Conservation (phyloP, 306 rosid genomes). For the Vicia sativa region DNA sequence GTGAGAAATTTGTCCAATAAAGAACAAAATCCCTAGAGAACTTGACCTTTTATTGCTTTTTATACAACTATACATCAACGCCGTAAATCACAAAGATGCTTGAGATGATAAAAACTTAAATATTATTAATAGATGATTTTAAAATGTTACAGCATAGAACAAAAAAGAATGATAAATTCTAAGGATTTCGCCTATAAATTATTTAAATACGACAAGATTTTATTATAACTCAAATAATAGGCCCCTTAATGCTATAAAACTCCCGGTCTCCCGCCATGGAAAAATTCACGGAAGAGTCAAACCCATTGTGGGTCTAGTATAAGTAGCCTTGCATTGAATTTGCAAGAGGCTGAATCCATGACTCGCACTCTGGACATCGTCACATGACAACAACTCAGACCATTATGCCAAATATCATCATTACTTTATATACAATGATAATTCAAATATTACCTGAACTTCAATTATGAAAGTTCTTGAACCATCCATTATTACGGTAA, state of each 20-base stretch:
- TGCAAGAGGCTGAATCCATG: constrained; percentile 20
- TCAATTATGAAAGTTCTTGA: constrained; percentile 86
- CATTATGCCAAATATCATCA: background rate
- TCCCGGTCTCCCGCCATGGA: background rate
- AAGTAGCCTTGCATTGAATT: constrained; percentile 1
- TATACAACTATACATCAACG: background rate
- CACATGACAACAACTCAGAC: constrained; percentile 5
- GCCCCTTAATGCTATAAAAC: background rate
- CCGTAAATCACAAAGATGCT: background rate
- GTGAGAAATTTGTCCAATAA: background rate
- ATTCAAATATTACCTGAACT: constrained; percentile 69
- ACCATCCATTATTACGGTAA: constrained; percentile 92
- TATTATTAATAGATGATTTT: background rate
- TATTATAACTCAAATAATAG: background rate
- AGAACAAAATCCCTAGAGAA: background rate
- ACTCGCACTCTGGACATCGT: background rate
- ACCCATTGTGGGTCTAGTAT: background rate
- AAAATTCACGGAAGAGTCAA: background rate
- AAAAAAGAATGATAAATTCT: background rate
- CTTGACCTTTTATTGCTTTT: background rate
- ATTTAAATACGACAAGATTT: background rate
- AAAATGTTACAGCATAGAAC: background rate
- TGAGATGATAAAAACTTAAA: background rate
- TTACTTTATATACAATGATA: constrained; percentile 3
- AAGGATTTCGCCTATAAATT: background rate